Conservation (phyloP, 768 basidiomycete species). For the Tulasnella sp. region DNA sequence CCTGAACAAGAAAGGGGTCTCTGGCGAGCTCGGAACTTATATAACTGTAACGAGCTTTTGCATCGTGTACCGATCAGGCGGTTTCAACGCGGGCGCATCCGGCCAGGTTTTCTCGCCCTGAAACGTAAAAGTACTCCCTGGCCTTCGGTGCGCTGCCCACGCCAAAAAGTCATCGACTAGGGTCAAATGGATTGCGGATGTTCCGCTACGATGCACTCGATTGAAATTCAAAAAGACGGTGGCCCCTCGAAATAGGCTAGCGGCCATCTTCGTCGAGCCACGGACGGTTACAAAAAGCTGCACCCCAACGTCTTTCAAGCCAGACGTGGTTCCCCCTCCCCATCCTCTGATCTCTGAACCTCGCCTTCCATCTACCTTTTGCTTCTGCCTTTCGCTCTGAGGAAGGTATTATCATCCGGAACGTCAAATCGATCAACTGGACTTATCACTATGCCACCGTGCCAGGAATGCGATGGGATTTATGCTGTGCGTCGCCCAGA, state of each 20-base stretch:
- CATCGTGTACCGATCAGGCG: not conserved
- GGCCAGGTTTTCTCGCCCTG: not conserved
- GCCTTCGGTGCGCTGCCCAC: not conserved
- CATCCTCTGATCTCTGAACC: not conserved
- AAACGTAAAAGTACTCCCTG: not conserved
- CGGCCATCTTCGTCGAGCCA: not conserved
- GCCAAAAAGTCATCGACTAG: not conserved
- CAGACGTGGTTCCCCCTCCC: not conserved
- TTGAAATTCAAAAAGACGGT: not conserved
- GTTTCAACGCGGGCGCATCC: not conserved
- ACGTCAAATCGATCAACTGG: not conserved
- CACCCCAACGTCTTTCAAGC: not conserved
- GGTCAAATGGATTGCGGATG: not conserved
- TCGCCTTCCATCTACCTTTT: too few species aligned
- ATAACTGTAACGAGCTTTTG: not conserved
- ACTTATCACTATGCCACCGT: not conserved
- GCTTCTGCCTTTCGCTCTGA: not conserved
- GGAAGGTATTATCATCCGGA: not conserved
- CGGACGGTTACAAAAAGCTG: not conserved
- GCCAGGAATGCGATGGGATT: not conserved
- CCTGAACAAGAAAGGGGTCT: not conserved
- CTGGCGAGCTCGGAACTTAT: not conserved
- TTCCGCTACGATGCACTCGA: not conserved
- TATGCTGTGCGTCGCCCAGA: not conserved
- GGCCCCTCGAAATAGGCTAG: not conserved